A percentile compares a stretch with the other conserved stretches of the same genome.
phyloP scores from a whole-genome alignment of 2,329 filamentous ascomycete genomes.

The Colletotrichum somersetense region DNA sequence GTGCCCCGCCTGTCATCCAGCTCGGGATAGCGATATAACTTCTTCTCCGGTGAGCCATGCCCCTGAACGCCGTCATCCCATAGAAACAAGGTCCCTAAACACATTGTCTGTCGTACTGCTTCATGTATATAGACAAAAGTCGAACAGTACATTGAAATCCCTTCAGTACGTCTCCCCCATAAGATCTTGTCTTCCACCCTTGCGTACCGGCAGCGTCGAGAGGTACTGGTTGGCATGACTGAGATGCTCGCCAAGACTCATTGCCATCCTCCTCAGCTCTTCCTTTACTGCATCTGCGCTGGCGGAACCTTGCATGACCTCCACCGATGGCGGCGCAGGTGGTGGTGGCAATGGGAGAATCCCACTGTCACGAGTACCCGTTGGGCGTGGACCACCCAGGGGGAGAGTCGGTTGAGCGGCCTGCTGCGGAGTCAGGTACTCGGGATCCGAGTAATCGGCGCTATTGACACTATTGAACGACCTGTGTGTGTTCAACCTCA shows the following conservation, averaged over 20 bases:
- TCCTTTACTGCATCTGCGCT: slow-evolving; percentile 64
- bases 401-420: slow-evolving; percentile 46
- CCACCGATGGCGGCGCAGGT: slow-evolving; percentile 61
- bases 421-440: slow-evolving; percentile 48
- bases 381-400: slow-evolving; percentile 34
- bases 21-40: neutral
- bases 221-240: slow-evolving; percentile 60
- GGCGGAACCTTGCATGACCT: slow-evolving; percentile 68
- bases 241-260: slow-evolving; percentile 63
- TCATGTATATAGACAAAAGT: neutral
- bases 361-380: slow-evolving; percentile 14
- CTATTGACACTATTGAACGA: slow-evolving; percentile 43
- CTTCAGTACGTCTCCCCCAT: slow-evolving; percentile 25
- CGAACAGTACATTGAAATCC: neutral
- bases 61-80: slow-evolving; percentile 18
- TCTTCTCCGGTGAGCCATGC: neutral
- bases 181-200: slow-evolving; percentile 47
- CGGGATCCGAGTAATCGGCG: slow-evolving; percentile 42
- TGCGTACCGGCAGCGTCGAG: slow-evolving; percentile 54
- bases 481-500: slow-evolving; percentile 37
- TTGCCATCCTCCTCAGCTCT: slow-evolving; percentile 63
- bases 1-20: slow-evolving; percentile 15
- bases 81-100: neutral
- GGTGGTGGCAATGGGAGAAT: slow-evolving; percentile 51
- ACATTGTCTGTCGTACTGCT: slow-evolving; percentile 2